These are phyloP conservation scores for Solanum etuberosum DNA, from an alignment of 257 asterid species.

Conservation along the genomic window DNA sequence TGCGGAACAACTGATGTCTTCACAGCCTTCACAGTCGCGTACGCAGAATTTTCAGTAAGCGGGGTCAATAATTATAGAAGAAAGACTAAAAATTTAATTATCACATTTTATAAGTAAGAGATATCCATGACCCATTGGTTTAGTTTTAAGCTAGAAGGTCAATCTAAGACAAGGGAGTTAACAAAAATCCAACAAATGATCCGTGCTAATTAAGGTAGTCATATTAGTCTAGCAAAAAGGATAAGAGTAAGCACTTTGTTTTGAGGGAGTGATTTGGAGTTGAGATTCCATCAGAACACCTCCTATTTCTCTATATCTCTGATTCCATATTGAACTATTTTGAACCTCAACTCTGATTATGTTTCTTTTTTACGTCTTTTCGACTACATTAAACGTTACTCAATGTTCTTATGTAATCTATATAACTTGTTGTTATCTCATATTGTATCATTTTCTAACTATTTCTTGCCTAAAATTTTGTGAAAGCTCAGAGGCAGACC, in stretches of 20 bases:
- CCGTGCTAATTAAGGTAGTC: not conserved
- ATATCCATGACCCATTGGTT: not conserved
- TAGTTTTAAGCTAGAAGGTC: not conserved
- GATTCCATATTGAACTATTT: not conserved
- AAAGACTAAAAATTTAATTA: not conserved
- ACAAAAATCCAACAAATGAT: not conserved
- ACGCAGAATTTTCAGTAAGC: not conserved
- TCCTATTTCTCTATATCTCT: not conserved
- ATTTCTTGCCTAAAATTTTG: not conserved
- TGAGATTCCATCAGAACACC: not conserved
- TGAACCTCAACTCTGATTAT: not conserved
- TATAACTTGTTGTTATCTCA: not conserved
- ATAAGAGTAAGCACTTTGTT: not conserved
- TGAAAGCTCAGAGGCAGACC: not conserved
- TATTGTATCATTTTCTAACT: not conserved
- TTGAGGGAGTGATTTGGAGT: not conserved
- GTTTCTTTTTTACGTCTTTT: not conserved
- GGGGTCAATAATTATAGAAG: not conserved
- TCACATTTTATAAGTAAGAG: not conserved
- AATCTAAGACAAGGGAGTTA: not conserved
- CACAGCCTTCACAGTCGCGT: constrained; percentile 27
- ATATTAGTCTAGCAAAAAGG: not conserved
- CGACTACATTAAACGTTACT: not conserved
- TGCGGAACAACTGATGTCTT: constrained; percentile 38
- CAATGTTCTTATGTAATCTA: not conserved